phyloP scores from a whole-genome alignment of 306 rosid genomes.

The Vigna reflexopilosa region DNA sequence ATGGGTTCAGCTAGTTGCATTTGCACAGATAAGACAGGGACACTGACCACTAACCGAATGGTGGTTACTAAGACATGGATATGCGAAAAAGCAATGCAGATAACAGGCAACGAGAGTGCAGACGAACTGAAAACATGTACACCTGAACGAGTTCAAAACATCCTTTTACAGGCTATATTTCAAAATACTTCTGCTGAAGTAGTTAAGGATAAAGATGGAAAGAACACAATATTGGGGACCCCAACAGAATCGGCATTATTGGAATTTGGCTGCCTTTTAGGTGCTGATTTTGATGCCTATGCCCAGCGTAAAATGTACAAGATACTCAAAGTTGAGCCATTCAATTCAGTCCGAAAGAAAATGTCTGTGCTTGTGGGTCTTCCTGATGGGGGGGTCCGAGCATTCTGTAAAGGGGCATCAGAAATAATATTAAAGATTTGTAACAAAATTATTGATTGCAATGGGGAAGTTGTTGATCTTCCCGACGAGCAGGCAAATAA shows the following conservation, averaged over 20 bases:
- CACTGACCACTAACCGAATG: slow-evolving; percentile 93
- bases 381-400: slow-evolving; percentile 68
- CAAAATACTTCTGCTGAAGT: slow-evolving; percentile 87
- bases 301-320: slow-evolving; percentile 53
- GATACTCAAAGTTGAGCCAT: slow-evolving; percentile 85
- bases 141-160: slow-evolving; percentile 58
- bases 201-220: slow-evolving; percentile 70
- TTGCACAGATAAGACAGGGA: slow-evolving; percentile 98
- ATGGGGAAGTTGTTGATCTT: slow-evolving; percentile 69
- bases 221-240: slow-evolving; percentile 71
- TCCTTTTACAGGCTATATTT: slow-evolving; percentile 75
- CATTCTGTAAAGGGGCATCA: slow-evolving; percentile 97
- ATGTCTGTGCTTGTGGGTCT: slow-evolving; percentile 87
- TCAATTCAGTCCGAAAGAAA: slow-evolving; percentile 89
- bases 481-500: slow-evolving; percentile 52
- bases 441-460: slow-evolving; percentile 63
- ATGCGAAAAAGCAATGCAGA: slow-evolving; percentile 56
- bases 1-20: slow-evolving; percentile 98
- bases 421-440: slow-evolving; percentile 82
- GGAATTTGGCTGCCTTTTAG: slow-evolving; percentile 80
- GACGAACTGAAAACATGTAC: slow-evolving; percentile 57
- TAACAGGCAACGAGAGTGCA: slow-evolving; percentile 57
- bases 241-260: slow-evolving; percentile 92
- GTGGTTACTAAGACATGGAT: slow-evolving; percentile 76
- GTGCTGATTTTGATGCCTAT: slow-evolving; percentile 66